phyloP scores from a whole-genome alignment of 2,329 filamentous ascomycete genomes.

The Scolecobasidium constrictum region DNA sequence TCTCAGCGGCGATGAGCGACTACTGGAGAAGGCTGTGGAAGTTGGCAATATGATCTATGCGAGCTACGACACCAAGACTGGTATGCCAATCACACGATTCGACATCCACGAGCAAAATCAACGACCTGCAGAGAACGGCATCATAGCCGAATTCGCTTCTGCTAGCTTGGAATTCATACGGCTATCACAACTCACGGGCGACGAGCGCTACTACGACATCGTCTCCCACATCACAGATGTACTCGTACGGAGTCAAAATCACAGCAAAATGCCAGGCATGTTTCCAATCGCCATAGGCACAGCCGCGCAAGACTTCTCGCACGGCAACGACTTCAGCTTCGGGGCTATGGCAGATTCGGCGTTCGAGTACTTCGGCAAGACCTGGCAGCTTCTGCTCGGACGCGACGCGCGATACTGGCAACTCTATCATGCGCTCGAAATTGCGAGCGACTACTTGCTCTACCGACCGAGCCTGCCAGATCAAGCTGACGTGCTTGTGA shows the following conservation, averaged over 20 bases:
- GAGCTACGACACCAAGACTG: constrained; percentile 83
- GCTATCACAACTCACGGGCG: constrained; percentile 71
- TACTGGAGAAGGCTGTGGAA: constrained; percentile 69
- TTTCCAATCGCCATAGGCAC: constrained; percentile 58
- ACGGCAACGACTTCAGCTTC: constrained; percentile 22
- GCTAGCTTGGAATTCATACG: constrained; percentile 83
- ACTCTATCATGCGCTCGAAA: constrained; percentile 42
- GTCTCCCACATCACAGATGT: constrained; percentile 79
- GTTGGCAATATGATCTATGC: constrained; percentile 72
- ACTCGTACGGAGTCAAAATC: constrained; percentile 62
- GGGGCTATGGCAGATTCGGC: constrained; percentile 30
- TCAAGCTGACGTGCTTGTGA: constrained; percentile 34
- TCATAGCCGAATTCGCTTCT: constrained; percentile 60
- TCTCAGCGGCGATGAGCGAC: constrained; percentile 60
- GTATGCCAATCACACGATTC: constrained; percentile 80
- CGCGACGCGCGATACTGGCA: constrained; percentile 31
- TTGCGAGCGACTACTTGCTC: constrained; percentile 32
- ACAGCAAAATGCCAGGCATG: constrained; percentile 62
- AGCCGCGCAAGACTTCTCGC: constrained; percentile 20
- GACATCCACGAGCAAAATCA: constrained; percentile 17
- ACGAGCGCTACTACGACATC: constrained; percentile 81
- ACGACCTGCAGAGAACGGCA: constrained; percentile 7
- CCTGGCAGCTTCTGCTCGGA: constrained; percentile 36
- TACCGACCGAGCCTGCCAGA: constrained; percentile 37
- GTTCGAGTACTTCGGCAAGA: constrained; percentile 36